Conservation (phyloP, 2,329 filamentous ascomycete genomes). For the Penicillium sp. region DNA sequence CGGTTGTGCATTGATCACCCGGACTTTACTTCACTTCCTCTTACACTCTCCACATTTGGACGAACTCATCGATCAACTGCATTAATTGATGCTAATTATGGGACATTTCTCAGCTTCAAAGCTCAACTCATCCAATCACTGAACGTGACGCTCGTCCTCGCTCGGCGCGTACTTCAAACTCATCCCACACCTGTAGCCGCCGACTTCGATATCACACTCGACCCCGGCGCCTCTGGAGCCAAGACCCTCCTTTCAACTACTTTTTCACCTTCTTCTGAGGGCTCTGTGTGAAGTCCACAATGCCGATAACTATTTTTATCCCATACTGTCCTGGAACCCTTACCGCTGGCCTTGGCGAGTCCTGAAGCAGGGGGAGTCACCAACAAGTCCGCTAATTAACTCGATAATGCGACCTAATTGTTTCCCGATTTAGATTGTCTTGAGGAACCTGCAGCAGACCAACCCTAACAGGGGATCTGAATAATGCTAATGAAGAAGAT, state of each 20-base stretch:
- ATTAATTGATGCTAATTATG: slow-evolving; percentile 25
- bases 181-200: slow-evolving; percentile 24
- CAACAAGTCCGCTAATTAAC: slow-evolving; percentile 24
- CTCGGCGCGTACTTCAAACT: slow-evolving; percentile 25
- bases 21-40: neutral
- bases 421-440: slow-evolving; percentile 29
- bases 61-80: slow-evolving; percentile 1
- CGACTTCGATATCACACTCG: slow-evolving; percentile 20
- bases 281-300: slow-evolving; percentile 9
- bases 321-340: neutral
- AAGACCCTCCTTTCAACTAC: slow-evolving; percentile 2
- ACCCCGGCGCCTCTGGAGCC: slow-evolving; percentile 6
- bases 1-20: neutral
- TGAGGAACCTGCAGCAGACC: slow-evolving; percentile 24
- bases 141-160: slow-evolving; percentile 13
- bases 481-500: slow-evolving; percentile 26
- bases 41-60: neutral
- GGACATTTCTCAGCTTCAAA: slow-evolving; percentile 15
- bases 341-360: slow-evolving; percentile 23
- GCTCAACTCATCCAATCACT: neutral
- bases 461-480: slow-evolving; percentile 26
- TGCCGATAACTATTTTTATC: slow-evolving; percentile 24
- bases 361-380: slow-evolving; percentile 19
- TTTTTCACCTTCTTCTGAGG: neutral
- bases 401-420: slow-evolving; percentile 25